Evolutionary conservation across 2,329 filamentous ascomycete species (phyloP).

Genomic region (Exophiala sp.): DNA sequence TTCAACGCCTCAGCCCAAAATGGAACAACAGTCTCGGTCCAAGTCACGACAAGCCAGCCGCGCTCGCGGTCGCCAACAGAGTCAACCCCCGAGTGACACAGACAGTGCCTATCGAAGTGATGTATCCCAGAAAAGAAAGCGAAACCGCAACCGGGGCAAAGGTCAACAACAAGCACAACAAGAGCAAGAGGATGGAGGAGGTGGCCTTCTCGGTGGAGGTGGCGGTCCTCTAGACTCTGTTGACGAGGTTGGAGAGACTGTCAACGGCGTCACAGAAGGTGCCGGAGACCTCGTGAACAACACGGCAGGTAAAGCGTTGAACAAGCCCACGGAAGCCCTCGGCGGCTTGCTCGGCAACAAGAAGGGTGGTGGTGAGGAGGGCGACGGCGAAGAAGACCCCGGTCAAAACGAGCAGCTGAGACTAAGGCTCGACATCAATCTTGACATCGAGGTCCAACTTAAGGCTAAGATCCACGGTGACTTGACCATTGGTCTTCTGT

Average conservation of each 20-base stretch:
- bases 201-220: constrained; percentile 29
- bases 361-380: constrained; percentile 28
- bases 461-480: constrained; percentile 65
- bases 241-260: constrained; percentile 54
- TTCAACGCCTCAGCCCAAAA: constrained; percentile 24
- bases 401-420: constrained; percentile 43
- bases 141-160: constrained; percentile 43
- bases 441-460: constrained; percentile 61
- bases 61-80: constrained; percentile 40
- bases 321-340: constrained; percentile 43
- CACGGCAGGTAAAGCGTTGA: constrained; percentile 47
- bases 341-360: constrained; percentile 31
- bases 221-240: constrained; percentile 54
- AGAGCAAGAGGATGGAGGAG: constrained; percentile 41
- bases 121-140: constrained; percentile 53
- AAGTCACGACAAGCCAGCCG: constrained; percentile 27
- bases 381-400: constrained; percentile 45
- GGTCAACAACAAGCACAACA: constrained; percentile 40
- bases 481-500: constrained; percentile 53
- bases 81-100: constrained; percentile 42
- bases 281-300: constrained; percentile 56
- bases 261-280: constrained; percentile 38
- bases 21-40: constrained; percentile 25
- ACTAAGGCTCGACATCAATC: constrained; percentile 57
- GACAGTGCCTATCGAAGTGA: constrained; percentile 55